phyloP scores from a whole-genome alignment of 2,329 filamentous ascomycete species.

The Aspergillus candidus region DNA sequence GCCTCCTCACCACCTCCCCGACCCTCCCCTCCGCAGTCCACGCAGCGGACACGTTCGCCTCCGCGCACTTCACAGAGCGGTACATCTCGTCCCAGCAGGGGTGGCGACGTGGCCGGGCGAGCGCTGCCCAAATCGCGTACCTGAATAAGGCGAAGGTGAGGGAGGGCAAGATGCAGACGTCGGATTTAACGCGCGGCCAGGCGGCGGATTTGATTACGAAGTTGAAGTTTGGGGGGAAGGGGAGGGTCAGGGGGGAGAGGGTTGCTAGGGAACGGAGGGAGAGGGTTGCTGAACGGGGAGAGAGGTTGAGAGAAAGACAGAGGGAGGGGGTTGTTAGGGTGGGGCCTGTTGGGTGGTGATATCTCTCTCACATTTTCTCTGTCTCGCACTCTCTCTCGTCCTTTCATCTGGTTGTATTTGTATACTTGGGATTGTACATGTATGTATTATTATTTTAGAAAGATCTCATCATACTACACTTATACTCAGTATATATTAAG shows the following conservation, averaged over 20 bases:
- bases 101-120: slow-evolving; percentile 66
- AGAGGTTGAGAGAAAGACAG: slow-evolving; percentile 13
- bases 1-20: slow-evolving; percentile 58
- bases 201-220: slow-evolving; percentile 91
- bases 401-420: background rate
- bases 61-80: slow-evolving; percentile 56
- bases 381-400: background rate
- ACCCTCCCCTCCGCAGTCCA: slow-evolving; percentile 72
- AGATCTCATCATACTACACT: too few relatives aligned
- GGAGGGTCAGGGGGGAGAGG: slow-evolving; percentile 50
- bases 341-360: slow-evolving; percentile 36
- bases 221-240: slow-evolving; percentile 71
- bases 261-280: slow-evolving; percentile 8
- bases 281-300: slow-evolving; percentile 7
- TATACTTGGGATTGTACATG: background rate
- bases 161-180: slow-evolving; percentile 9
- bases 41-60: slow-evolving; percentile 76
- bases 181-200: slow-evolving; percentile 67
- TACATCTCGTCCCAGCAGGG: slow-evolving; percentile 60
- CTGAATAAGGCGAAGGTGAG: slow-evolving; percentile 35
- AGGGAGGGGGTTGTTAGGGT: slow-evolving; percentile 36
- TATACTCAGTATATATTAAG: background rate
- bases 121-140: slow-evolving; percentile 42
- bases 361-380: background rate
- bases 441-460: too few relatives aligned